phyloP scores from a whole-genome alignment of 1,139 yeast genomes.

The Suhomyces choctaworum region DNA sequence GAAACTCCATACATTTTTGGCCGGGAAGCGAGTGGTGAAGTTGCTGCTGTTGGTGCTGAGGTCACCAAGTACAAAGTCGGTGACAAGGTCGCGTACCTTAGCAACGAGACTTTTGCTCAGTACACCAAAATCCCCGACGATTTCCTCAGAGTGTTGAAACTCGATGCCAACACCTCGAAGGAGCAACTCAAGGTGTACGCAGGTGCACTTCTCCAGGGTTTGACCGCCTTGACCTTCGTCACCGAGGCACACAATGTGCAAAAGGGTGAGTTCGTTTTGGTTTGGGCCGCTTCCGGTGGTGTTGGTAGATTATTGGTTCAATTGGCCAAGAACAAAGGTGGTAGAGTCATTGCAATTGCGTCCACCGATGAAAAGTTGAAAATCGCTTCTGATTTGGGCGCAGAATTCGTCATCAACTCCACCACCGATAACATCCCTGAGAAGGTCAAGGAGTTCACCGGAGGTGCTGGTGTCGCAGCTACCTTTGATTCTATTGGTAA shows the following conservation, averaged over 20 bases:
- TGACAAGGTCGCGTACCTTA: slow-evolving; percentile 65
- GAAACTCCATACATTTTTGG: slow-evolving; percentile 67
- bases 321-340: slow-evolving; percentile 61
- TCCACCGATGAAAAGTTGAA: slow-evolving; percentile 67
- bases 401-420: slow-evolving; percentile 68
- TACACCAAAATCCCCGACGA: slow-evolving; percentile 52
- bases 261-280: slow-evolving; percentile 66
- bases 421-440: slow-evolving; percentile 55
- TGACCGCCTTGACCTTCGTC: slow-evolving; percentile 74
- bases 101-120: slow-evolving; percentile 63
- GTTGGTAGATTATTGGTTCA: slow-evolving; percentile 75
- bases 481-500: slow-evolving; percentile 83
- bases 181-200: slow-evolving; percentile 56
- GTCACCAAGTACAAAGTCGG: slow-evolving; percentile 64
- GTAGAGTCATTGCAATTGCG: slow-evolving; percentile 80
- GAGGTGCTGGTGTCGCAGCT: slow-evolving; percentile 70
- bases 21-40: slow-evolving; percentile 79
- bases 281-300: slow-evolving; percentile 96
- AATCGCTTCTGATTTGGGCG: slow-evolving; percentile 68
- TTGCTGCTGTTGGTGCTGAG: slow-evolving; percentile 64
- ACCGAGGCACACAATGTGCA: slow-evolving; percentile 66
- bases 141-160: slow-evolving; percentile 39
- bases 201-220: slow-evolving; percentile 65
- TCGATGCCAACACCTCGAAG: slow-evolving; percentile 49
- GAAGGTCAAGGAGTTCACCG: slow-evolving; percentile 65